These are phyloP conservation scores for Geotrichum bryndzae DNA, from an alignment of 1,139 yeast species.

Conservation along the genomic window DNA sequence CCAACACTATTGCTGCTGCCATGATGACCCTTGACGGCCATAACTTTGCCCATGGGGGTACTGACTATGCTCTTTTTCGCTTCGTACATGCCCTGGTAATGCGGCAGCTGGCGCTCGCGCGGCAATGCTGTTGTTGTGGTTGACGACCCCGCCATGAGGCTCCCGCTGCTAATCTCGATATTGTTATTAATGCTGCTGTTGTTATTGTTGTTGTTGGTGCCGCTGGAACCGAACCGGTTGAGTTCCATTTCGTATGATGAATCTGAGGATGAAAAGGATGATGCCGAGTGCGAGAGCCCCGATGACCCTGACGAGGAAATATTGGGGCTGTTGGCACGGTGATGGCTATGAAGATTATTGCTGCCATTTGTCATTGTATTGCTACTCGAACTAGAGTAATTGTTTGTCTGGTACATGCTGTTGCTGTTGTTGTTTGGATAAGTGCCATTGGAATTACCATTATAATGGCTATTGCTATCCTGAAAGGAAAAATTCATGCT, in stretches of 20 bases:
- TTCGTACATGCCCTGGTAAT: slow-evolving; percentile 14
- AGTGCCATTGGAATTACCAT: slow-evolving; percentile 10
- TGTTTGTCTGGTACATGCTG: slow-evolving; percentile 7
- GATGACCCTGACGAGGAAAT: slow-evolving; percentile 24
- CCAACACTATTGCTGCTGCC: not conserved
- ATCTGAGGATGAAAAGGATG: not conserved
- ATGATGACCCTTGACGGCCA: slow-evolving; percentile 21
- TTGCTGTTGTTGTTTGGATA: slow-evolving; percentile 5
- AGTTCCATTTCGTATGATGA: not conserved
- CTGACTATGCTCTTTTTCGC: slow-evolving; percentile 6
- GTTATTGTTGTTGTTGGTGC: not conserved
- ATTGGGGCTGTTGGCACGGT: slow-evolving; percentile 13
- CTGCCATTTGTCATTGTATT: not conserved
- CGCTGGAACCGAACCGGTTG: slow-evolving; percentile 5
- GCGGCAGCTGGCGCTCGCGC: slow-evolving; percentile 14
- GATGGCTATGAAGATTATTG: not conserved
- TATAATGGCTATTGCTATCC: slow-evolving; percentile 9
- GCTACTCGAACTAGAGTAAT: slow-evolving; percentile 1
- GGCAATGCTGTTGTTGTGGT: not conserved
- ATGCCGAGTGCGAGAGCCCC: slow-evolving; percentile 1
- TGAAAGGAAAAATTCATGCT: slow-evolving; percentile 3
- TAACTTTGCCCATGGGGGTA: slow-evolving; percentile 15
- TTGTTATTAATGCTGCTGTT: slow-evolving; percentile 4
- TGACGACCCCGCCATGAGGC: not conserved
- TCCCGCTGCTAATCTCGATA: slow-evolving; percentile 6